These are phyloP conservation scores for Wickerhamiella bombiphila DNA, from an alignment of 805 yeast genomes.

Conservation along the genomic window DNA sequence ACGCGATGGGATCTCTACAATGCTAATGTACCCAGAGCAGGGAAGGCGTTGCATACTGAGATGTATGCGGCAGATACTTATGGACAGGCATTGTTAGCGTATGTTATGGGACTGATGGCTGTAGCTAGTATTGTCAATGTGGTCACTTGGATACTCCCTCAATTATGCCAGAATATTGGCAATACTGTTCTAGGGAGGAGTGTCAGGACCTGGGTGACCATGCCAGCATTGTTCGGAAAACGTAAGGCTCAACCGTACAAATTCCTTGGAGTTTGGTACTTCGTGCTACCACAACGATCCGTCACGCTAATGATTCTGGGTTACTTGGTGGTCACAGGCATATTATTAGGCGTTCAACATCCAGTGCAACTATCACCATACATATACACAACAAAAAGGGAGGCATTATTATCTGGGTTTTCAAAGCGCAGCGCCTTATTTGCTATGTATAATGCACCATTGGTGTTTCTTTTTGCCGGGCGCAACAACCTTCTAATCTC, in stretches of 20 bases:
- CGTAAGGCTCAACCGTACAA: slow-evolving; percentile 2
- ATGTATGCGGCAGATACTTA: neutral
- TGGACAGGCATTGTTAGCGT: slow-evolving; percentile 6
- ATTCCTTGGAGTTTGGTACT: slow-evolving; percentile 4
- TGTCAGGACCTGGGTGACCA: slow-evolving; percentile 1
- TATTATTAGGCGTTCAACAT: too few species aligned
- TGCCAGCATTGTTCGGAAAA: slow-evolving; percentile 4
- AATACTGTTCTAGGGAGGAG: neutral
- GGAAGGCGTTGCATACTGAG: neutral
- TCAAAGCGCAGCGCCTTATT: neutral
- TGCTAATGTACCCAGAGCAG: neutral
- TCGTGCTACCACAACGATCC: too few species aligned
- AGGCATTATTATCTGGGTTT: too few species aligned
- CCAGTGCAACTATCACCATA: too few species aligned
- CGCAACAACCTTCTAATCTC: slow-evolving; percentile 48
- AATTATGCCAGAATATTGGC: neutral
- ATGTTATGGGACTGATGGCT: slow-evolving; percentile 4
- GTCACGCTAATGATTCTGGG: too few species aligned
- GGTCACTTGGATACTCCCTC: slow-evolving; percentile 6
- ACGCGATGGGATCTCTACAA: neutral
- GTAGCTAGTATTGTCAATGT: slow-evolving; percentile 5
- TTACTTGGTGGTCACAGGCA: too few species aligned
- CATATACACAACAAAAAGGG: too few species aligned
- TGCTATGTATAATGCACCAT: slow-evolving; percentile 36
- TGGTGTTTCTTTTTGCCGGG: slow-evolving; percentile 47